Conservation (phyloP, 768 basidiomycete genomes). For the Fistulinella prunicolor region DNA sequence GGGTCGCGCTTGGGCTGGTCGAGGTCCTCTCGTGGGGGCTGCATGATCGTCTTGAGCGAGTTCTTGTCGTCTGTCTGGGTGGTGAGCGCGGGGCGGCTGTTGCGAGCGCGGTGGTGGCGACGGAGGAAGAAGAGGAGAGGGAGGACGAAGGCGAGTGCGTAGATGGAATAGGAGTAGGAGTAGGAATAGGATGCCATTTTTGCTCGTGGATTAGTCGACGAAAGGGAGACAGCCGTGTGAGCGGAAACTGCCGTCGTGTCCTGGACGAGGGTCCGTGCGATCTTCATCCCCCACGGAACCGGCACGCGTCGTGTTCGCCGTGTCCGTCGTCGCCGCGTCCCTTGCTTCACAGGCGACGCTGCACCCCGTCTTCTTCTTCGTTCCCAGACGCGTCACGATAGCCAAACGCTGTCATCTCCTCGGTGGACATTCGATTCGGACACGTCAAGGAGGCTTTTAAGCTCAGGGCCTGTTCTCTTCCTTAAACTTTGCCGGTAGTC, state of each 20-base stretch:
- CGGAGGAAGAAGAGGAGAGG: slow-evolving; percentile 30
- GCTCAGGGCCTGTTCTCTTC: slow-evolving; percentile 4
- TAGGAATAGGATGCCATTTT: no score
- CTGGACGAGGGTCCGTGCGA: no score
- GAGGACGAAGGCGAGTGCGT: slow-evolving; percentile 31
- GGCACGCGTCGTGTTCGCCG: no score
- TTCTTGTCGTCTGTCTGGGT: slow-evolving; percentile 25
- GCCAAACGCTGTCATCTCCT: slow-evolving; percentile 5
- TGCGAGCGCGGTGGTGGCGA: no score
- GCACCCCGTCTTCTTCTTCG: no score
- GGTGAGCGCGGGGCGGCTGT: slow-evolving; percentile 9
- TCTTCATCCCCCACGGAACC: no score
- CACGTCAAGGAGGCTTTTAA: slow-evolving; percentile 16
- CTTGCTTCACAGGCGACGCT: no score
- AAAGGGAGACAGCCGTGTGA: no score
- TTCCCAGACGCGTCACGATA: no score
- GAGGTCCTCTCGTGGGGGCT: slow-evolving; percentile 57
- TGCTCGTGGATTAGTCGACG: slow-evolving; percentile 2
- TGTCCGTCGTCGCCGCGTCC: no score
- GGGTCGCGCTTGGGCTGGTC: slow-evolving; percentile 75
- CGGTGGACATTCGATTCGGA: no score
- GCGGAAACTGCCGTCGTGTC: not conserved
- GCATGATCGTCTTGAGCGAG: slow-evolving; percentile 65
- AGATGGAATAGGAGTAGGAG: slow-evolving; percentile 20
- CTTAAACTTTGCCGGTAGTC: slow-evolving; percentile 8